Percentiles rank a stretch among this genome's conserved stretches.
These are phyloP conservation scores for Asterophora lycoperdoides DNA, from an alignment of 768 basidiomycete species.

Conservation along the genomic window DNA sequence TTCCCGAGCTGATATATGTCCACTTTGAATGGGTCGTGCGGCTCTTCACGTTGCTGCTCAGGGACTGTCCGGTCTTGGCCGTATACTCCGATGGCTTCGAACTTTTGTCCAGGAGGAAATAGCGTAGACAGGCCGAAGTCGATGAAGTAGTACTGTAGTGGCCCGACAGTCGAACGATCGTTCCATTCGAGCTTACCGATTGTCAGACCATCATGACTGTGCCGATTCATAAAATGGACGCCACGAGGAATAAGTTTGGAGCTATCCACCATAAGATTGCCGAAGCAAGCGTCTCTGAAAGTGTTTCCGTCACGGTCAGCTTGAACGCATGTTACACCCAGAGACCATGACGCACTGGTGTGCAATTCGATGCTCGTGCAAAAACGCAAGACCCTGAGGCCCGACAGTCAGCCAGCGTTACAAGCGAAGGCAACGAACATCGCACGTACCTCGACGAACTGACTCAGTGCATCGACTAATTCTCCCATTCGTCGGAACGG, in stretches of 20 bases:
- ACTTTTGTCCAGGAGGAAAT: background rate
- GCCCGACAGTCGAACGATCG: background rate
- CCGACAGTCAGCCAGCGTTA: no score
- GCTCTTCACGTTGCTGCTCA: background rate
- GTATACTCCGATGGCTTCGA: background rate
- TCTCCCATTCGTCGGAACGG: conserved; percentile 20
- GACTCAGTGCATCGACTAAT: conserved; percentile 11
- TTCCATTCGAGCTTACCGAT: background rate
- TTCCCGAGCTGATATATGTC: conserved; percentile 2
- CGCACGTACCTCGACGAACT: no score
- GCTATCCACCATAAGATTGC: conserved; percentile 1
- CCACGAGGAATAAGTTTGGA: background rate
- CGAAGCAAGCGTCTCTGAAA: background rate
- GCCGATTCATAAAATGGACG: background rate
- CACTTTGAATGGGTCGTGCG: background rate
- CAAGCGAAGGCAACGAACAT: no score
- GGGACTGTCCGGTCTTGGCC: background rate
- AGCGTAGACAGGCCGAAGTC: background rate
- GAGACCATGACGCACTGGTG: no score
- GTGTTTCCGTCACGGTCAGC: no score
- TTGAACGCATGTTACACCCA: no score
- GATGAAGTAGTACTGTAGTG: background rate
- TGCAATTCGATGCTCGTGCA: no score
- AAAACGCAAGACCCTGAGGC: no score
- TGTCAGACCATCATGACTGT: background rate